These are phyloP conservation scores for Trichoderma cornu-damae DNA, from an alignment of 2,329 filamentous ascomycete species.

Conservation along the genomic window DNA sequence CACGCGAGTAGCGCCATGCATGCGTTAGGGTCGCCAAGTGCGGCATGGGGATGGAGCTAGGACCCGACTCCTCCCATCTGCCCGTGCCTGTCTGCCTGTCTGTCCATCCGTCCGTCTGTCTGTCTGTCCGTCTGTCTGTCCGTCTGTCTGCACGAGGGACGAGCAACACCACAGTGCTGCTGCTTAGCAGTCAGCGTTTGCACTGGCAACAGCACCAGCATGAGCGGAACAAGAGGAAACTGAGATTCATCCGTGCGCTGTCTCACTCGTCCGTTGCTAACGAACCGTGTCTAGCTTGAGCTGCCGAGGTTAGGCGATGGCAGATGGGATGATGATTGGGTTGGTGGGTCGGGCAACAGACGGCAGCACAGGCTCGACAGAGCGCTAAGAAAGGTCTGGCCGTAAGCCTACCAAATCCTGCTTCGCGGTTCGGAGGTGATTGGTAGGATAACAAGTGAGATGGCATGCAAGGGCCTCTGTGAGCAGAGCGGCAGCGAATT, in stretches of 20 bases:
- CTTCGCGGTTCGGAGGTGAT: background rate
- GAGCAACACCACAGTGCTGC: background rate
- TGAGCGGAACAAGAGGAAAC: background rate
- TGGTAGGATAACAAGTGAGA: background rate
- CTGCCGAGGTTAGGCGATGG: constrained; percentile 6
- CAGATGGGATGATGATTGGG: background rate
- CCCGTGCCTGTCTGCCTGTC: too few relatives aligned
- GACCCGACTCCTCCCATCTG: background rate
- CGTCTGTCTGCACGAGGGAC: background rate
- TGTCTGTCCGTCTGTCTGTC: too few relatives aligned
- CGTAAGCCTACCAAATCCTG: background rate
- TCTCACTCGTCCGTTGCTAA: constrained; percentile 4
- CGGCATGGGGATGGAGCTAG: constrained; percentile 10
- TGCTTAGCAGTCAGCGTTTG: background rate
- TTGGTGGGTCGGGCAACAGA: background rate
- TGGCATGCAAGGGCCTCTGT: background rate
- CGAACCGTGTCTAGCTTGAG: background rate
- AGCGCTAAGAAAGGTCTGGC: background rate
- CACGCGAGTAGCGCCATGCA: constrained; percentile 7
- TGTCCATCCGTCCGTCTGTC: too few relatives aligned
- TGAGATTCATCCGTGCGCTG: background rate
- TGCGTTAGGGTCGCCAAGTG: constrained; percentile 4
- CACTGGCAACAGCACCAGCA: background rate
- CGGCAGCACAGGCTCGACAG: background rate
- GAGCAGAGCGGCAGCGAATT: background rate